Evolutionary conservation across 2,329 filamentous ascomycete genomes (phyloP), one percentile per base, ranked within the genome.

Genomic region (Hyphodiscus sp.): DNA sequence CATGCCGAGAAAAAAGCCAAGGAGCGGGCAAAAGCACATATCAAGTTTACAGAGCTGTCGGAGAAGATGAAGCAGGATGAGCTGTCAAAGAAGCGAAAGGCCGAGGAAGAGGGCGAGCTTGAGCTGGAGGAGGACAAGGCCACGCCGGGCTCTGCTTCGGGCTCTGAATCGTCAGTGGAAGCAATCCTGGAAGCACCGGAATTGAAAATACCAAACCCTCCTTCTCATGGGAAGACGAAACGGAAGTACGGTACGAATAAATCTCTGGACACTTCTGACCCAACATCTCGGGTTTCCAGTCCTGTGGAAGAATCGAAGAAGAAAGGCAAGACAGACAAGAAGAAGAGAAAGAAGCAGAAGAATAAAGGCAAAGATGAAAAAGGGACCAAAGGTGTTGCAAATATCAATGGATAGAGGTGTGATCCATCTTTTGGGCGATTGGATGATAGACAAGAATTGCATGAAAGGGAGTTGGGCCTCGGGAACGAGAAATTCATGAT

Each of bases 1-100:
- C 70, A 71, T 52, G 76, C 76, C 47, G 73, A 78, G 60, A 68
- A 71, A 58, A 67, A 75, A 62, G 73, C 75, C 11, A 76, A 76
- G 60, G 74, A 80, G 58, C 74, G 72, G 54, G 74, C 76, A 10
- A 71, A 70, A 38, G 74, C 77, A 15, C 71, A 76, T 51, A 66
- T 75, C 30, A 78, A 74, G 57, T 75, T 76, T 23, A 67, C 70
- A 13, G 64, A 73, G 51, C 47, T 74, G 13, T 70, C 72, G 15
- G 73, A 71, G 41, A 50, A 53, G 26, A 63, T 56, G 33, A 73
- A 71, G 52, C 61, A 62, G 15, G 65, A 65, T 44, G 58, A 62
- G 29, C 51, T 52, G 7, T 52, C 70, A 11, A 73, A 70, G 46
- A 66, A 67, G 45, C 58, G 62, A 47, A 66, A 65, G 50, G 55